Conservation (phyloP, 768 basidiomycete genomes). For the Infundibulicybe gibba region DNA sequence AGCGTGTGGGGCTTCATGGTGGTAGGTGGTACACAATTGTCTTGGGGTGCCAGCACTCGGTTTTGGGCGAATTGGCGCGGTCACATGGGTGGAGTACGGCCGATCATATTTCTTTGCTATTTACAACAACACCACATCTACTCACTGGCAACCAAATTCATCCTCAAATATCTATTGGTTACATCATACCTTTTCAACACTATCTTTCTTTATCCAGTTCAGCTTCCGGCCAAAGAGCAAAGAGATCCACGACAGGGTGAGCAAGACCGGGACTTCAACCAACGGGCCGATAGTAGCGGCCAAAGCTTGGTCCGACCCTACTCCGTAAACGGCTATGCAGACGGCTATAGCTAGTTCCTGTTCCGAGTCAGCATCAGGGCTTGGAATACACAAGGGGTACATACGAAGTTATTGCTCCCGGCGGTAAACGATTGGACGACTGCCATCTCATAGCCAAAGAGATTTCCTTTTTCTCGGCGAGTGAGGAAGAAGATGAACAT, state of each 20-base stretch:
- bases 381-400: constrained; percentile 12
- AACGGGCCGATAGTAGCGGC: constrained; percentile 79
- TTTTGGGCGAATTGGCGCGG: too few relatives aligned
- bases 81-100: too few relatives aligned
- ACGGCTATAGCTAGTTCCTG: constrained; percentile 85
- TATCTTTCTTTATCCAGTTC: constrained; percentile 27
- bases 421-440: constrained; percentile 80
- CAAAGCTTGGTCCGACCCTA: constrained; percentile 73
- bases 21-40: too few relatives aligned
- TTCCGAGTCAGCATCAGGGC: not conserved
- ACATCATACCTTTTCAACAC: not conserved
- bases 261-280: constrained; percentile 78
- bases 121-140: too few relatives aligned
- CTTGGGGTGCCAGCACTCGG: too few relatives aligned
- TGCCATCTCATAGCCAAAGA: constrained; percentile 63
- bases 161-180: too few relatives aligned
- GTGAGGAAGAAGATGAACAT: constrained; percentile 46
- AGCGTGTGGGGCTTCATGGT: too few relatives aligned
- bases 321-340: constrained; percentile 73
- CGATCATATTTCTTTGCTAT: too few relatives aligned
- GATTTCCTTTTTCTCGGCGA: constrained; percentile 20
- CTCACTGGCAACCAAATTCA: too few relatives aligned
- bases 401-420: constrained; percentile 73
- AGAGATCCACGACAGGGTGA: constrained; percentile 65
- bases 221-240: constrained; percentile 39